Evolutionary conservation across 768 basidiomycete species (phyloP).

Genomic region (Hypholoma sublateritium): DNA sequence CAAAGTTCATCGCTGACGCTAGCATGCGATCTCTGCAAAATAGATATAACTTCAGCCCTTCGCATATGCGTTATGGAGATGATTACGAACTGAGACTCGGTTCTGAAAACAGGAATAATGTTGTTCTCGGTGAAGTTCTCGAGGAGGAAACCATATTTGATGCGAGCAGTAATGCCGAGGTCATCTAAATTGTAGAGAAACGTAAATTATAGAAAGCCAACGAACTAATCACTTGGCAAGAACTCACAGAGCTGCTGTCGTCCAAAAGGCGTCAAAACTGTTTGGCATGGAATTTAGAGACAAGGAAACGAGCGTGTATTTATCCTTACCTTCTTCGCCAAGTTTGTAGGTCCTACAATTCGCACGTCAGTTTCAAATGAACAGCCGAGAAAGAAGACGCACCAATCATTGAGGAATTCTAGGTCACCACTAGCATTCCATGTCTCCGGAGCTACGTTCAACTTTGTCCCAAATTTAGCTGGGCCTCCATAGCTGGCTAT

Average conservation of each 20-base stretch:
- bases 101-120: constrained; percentile 76
- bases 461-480: constrained; percentile 51
- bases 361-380: background rate
- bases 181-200: constrained; percentile 40
- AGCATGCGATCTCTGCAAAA: constrained; percentile 67
- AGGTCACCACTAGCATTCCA: constrained; percentile 71
- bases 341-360: constrained; percentile 78
- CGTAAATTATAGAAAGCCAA: background rate
- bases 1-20: constrained; percentile 63
- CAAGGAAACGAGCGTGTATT: background rate
- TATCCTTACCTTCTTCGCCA: constrained; percentile 70
- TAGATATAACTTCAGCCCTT: background rate
- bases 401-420: constrained; percentile 84
- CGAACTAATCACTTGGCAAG: too few relatives aligned
- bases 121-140: constrained; percentile 60
- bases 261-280: constrained; percentile 89
- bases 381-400: constrained; percentile 16
- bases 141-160: constrained; percentile 80
- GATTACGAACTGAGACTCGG: constrained; percentile 64
- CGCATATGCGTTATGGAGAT: background rate
- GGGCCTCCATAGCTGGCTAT: constrained; percentile 64
- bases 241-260: constrained; percentile 78
- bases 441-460: constrained; percentile 51
- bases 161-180: constrained; percentile 66
- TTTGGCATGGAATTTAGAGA: background rate